A percentile compares a stretch with the other conserved stretches of the same genome.
These are phyloP conservation scores for Boletus smithii DNA, from an alignment of 1,284 basidiomycete species.

Conservation along the genomic window DNA sequence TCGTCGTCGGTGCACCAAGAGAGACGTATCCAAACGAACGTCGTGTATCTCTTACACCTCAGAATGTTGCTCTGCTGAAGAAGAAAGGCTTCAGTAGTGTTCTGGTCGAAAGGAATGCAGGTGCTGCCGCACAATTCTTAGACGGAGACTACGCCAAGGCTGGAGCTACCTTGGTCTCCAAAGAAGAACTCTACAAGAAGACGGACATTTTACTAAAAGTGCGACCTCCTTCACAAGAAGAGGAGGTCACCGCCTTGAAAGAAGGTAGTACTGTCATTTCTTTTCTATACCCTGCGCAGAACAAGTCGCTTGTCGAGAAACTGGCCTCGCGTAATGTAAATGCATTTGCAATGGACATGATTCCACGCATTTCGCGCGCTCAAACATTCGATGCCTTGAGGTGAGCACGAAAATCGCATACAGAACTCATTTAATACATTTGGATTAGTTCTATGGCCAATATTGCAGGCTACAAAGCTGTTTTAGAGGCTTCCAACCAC, in stretches of 20 bases:
- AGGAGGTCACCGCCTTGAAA: conserved; percentile 60
- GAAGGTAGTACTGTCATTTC: conserved; percentile 76
- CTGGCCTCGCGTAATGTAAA: conserved; percentile 63
- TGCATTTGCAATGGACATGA: conserved; percentile 78
- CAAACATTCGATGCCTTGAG: conserved; percentile 84
- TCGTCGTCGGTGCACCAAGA: conserved; percentile 74
- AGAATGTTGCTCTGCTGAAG: conserved; percentile 65
- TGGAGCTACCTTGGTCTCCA: conserved; percentile 70
- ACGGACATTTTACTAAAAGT: conserved; percentile 83
- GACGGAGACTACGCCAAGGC: conserved; percentile 75
- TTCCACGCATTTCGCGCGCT: conserved; percentile 82
- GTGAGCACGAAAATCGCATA: conserved; percentile 34
- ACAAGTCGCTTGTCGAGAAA: conserved; percentile 66
- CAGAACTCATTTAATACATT: background rate
- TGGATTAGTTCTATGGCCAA: conserved; percentile 79
- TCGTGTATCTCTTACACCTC: conserved; percentile 76
- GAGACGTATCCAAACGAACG: conserved; percentile 75
- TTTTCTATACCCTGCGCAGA: conserved; percentile 81
- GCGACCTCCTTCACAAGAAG: conserved; percentile 60
- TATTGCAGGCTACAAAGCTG: conserved; percentile 84
- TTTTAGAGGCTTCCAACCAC: conserved; percentile 81
- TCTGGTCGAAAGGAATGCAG: conserved; percentile 71
- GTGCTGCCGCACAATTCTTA: conserved; percentile 68
- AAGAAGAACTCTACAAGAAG: conserved; percentile 56
- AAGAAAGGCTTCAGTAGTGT: conserved; percentile 79